Percentiles rank a stretch among this genome's conserved stretches.
phyloP scores from a whole-genome alignment of 768 basidiomycete species.

The Boletus rufocinnamomeus region DNA sequence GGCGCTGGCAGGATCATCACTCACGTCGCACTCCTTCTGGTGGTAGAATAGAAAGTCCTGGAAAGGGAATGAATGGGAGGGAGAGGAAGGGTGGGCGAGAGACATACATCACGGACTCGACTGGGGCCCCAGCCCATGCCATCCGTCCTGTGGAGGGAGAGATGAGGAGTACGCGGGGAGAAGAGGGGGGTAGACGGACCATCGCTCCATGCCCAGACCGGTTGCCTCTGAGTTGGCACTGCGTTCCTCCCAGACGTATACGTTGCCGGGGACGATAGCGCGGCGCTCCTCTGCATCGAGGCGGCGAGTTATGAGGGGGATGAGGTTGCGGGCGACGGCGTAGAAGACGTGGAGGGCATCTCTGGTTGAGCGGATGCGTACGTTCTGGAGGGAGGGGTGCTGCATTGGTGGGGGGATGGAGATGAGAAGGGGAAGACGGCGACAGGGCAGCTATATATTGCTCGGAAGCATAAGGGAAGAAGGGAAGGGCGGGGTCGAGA shows the following conservation, averaged over 20 bases:
- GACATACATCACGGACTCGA: slow-evolving; percentile 54
- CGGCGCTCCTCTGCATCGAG: slow-evolving; percentile 82
- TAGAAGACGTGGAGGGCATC: slow-evolving; percentile 84
- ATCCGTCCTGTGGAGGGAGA: slow-evolving; percentile 45
- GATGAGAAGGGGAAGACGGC: slow-evolving; percentile 24
- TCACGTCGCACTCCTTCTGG: slow-evolving; percentile 46
- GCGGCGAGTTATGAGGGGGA: slow-evolving; percentile 78
- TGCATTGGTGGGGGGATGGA: slow-evolving; percentile 51
- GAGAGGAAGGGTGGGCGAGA: neutral
- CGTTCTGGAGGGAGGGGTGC: slow-evolving; percentile 70
- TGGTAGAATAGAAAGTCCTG: slow-evolving; percentile 61
- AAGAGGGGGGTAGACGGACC: slow-evolving; percentile 42
- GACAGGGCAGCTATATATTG: slow-evolving; percentile 41
- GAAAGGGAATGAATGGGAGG: slow-evolving; percentile 7
- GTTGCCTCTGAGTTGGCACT: slow-evolving; percentile 80
- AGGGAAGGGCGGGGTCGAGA: slow-evolving; percentile 24
- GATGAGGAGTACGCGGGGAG: neutral
- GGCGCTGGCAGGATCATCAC: slow-evolving; percentile 43
- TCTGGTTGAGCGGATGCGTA: slow-evolving; percentile 74
- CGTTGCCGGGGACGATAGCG: slow-evolving; percentile 71
- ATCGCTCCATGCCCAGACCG: slow-evolving; percentile 85
- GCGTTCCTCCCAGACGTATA: slow-evolving; percentile 89
- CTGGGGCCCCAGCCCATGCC: slow-evolving; percentile 87
- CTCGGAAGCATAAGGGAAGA: slow-evolving; percentile 16
- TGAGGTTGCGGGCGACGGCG: slow-evolving; percentile 64